phyloP scores from a whole-genome alignment of 2,329 filamentous ascomycete species.

The Penicillium sp. region DNA sequence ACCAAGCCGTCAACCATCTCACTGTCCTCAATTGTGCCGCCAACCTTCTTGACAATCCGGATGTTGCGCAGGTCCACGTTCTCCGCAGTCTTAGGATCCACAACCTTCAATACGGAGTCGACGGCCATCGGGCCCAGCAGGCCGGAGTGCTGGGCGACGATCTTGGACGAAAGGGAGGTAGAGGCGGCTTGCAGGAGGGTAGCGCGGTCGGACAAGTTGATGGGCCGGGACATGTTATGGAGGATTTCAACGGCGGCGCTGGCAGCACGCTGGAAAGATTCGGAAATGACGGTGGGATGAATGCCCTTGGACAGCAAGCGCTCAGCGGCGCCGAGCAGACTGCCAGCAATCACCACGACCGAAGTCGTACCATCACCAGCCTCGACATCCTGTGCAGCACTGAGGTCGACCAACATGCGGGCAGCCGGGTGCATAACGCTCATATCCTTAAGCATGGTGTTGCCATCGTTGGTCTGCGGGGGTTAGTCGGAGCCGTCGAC shows the following conservation, averaged over 20 bases:
- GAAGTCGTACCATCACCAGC: conserved; percentile 97
- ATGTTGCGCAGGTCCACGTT: conserved; percentile 98
- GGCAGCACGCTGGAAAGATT: conserved; percentile 93
- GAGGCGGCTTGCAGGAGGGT: conserved; percentile 94
- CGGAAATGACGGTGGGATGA: conserved; percentile 95
- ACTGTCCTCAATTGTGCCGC: conserved; percentile 96
- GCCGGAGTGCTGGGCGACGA: conserved; percentile 95
- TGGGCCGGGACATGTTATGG: conserved; percentile 92
- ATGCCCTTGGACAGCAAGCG: conserved; percentile 84
- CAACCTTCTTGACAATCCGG: conserved; percentile 93
- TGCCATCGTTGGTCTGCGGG: conserved; percentile 82
- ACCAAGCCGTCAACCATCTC: conserved; percentile 95
- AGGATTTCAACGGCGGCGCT: conserved; percentile 82
- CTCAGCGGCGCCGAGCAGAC: conserved; percentile 88
- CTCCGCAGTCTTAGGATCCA: conserved; percentile 90
- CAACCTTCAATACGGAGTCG: conserved; percentile 90
- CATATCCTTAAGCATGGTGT: conserved; percentile 99
- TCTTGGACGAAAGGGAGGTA: conserved; percentile 96
- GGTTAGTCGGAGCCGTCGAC: conserved; percentile 27
- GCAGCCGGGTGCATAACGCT: conserved; percentile 98
- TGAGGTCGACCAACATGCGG: conserved; percentile 97
- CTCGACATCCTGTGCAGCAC: conserved; percentile 95
- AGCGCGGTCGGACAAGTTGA: conserved; percentile 78
- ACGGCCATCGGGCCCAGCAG: conserved; percentile 96
- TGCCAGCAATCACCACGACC: conserved; percentile 95